Percentiles rank a stretch among this genome's conserved stretches.
Evolutionary conservation across 2,329 filamentous ascomycete species (phyloP).

Genomic region (Pseudocercospora vitis): DNA sequence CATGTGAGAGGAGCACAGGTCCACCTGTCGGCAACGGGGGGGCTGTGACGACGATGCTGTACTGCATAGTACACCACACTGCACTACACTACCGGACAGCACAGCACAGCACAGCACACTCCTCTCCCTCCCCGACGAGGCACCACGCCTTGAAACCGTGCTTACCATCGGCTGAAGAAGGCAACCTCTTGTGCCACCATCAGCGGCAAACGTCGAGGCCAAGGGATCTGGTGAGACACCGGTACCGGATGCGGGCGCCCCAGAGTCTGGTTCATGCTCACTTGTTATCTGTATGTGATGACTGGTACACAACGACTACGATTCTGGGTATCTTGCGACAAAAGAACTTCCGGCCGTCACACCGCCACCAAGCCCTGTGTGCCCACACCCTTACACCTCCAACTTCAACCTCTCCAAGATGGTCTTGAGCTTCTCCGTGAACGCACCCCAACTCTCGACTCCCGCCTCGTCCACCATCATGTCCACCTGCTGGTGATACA

Average conservation of each 20-base stretch:
- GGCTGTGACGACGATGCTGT: not conserved
- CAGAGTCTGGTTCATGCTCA: not conserved
- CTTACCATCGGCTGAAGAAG: slow-evolving; percentile 6
- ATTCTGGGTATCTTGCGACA: slow-evolving; percentile 5
- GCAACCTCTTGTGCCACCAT: not conserved
- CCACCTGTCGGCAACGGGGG: not conserved
- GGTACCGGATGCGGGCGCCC: too few relatives aligned
- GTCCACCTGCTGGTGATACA: slow-evolving; percentile 61
- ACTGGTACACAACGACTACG: slow-evolving; percentile 6
- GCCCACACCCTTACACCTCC: slow-evolving; percentile 5
- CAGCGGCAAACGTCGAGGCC: too few relatives aligned
- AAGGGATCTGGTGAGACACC: too few relatives aligned
- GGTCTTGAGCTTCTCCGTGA: slow-evolving; percentile 55
- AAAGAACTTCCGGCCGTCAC: not conserved
- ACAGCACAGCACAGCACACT: too few relatives aligned
- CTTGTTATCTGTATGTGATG: not conserved
- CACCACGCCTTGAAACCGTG: not conserved
- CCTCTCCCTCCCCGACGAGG: too few relatives aligned
- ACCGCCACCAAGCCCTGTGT: slow-evolving; percentile 1
- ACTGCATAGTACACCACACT: too few relatives aligned
- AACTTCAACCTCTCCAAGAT: slow-evolving; percentile 46
- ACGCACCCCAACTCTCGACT: slow-evolving; percentile 48
- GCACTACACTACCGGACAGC: too few relatives aligned
- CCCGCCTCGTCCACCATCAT: slow-evolving; percentile 51
- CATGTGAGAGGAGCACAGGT: not conserved